These are phyloP conservation scores for Fraxinus latifolia DNA, from an alignment of 305 asterid species.

Conservation along the genomic window DNA sequence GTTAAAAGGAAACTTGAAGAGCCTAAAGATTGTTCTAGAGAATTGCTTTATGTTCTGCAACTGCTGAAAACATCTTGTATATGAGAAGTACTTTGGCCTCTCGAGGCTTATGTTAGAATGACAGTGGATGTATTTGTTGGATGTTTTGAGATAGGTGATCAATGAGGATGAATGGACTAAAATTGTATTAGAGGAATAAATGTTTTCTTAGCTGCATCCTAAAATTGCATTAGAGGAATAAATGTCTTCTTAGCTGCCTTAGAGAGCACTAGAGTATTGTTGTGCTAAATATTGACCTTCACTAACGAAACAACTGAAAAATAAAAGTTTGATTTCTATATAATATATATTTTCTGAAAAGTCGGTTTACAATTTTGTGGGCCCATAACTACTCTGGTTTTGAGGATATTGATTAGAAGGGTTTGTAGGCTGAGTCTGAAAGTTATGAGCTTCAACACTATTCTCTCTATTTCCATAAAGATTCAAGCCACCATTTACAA, in stretches of 20 bases:
- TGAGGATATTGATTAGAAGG: constrained; percentile 63
- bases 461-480: constrained; percentile 52
- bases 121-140: background rate
- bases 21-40: background rate
- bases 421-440: constrained; percentile 54
- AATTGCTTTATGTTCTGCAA: background rate
- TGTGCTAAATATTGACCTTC: background rate
- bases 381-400: constrained; percentile 68
- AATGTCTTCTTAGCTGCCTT: background rate
- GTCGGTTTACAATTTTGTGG: constrained; percentile 42
- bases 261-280: background rate
- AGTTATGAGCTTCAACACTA: constrained; percentile 46
- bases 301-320: constrained; percentile 24
- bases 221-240: background rate
- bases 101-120: background rate
- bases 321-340: constrained; percentile 19
- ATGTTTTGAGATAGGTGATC: background rate
- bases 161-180: background rate
- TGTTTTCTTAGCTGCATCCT: background rate
- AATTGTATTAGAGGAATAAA: background rate
- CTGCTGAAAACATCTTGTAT: background rate
- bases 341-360: constrained; percentile 22
- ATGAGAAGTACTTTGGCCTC: background rate
- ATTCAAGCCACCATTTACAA: constrained; percentile 60
- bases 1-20: background rate